Base-by-base conservation (phyloP, 2,329 filamentous ascomycete species). In the Phialophora verrucosa region DNA sequence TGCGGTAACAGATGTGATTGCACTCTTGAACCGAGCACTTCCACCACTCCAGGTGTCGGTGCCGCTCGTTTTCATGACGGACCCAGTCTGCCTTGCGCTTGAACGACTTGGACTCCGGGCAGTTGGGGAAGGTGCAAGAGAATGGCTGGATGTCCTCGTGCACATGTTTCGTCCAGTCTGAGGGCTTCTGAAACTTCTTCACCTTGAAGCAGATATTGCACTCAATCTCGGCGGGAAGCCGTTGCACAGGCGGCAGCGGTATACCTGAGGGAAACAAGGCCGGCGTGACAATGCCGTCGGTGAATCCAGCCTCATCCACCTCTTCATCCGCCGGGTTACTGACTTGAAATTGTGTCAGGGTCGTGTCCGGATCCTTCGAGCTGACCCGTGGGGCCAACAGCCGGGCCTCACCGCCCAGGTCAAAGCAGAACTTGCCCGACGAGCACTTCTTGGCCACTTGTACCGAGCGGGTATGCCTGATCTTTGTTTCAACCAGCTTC, bases 41-140 rank as follows among this genome's bases (percentile, higher is more conserved):
- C 93, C 93, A 97, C 88, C 91, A 95, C 74, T 97, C 93, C 2
- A 96, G 82, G 70, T 96, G 92, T 27, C 93, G 87, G 76, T 97
- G 93, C 29, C 91, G 88, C 78, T 97, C 93, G 72, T 94, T 96
- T 76, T 97, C 93, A 74, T 97, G 93, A 32, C 93, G 87, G 25
- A 97, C 92, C 93, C 93, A 97, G 76, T 97, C 93, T 14, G 93
- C 93, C 78, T 97, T 97, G 56, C 93, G 87, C 79, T 97, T 97
- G 83, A 97, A 97, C 42, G 92, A 93, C 78, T 96, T 96, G 20
- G 91, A 88, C 56, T 96, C 92, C 8, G 86, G 85, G 75, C 93
- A 97, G 59, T 87, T 84, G 1, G 90, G 88, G 81, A 94, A 97
- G 0, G 93, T 97, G 78, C 93, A 97, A 2, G 92, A 96, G 72